Conservation (phyloP, 371 early-diverging fungal species). For the Mortierella sp. region DNA sequence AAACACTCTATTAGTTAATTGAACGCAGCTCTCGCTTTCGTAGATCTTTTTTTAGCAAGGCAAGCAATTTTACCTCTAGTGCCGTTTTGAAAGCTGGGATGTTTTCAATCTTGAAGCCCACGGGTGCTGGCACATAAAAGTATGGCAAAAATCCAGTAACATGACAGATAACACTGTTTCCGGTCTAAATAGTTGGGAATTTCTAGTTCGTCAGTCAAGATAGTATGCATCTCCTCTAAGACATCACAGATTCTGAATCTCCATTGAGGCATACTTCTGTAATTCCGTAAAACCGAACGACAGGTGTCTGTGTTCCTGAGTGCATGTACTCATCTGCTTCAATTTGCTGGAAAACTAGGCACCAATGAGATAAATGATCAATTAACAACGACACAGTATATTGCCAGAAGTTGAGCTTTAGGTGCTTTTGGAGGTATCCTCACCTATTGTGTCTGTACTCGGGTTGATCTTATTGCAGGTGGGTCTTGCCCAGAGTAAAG, state of each 20-base stretch:
- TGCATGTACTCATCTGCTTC: constrained; percentile 89
- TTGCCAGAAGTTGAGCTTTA: background rate
- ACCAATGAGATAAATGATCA: background rate
- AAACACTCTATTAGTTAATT: background rate
- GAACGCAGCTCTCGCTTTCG: background rate
- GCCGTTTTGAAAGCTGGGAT: constrained; percentile 67
- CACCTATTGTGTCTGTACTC: constrained; percentile 31
- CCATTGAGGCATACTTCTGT: constrained; percentile 74
- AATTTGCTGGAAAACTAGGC: constrained; percentile 92
- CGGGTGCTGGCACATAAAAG: constrained; percentile 95
- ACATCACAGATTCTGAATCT: background rate
- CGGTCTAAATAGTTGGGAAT: constrained; percentile 62
- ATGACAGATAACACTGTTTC: constrained; percentile 92
- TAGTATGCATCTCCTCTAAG: background rate
- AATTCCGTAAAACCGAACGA: constrained; percentile 89
- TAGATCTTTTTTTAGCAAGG: background rate
- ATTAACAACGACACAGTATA: background rate
- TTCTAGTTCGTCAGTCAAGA: background rate
- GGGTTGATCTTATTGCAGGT: constrained; percentile 19
- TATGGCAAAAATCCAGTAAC: constrained; percentile 96
- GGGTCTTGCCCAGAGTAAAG: constrained; percentile 47
- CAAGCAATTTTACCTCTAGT: constrained; percentile 64
- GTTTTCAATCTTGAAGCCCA: constrained; percentile 76
- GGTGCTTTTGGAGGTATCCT: background rate
- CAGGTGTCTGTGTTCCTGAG: constrained; percentile 61